phyloP scores from a whole-genome alignment of 768 basidiomycete species.

The Russula foetens region DNA sequence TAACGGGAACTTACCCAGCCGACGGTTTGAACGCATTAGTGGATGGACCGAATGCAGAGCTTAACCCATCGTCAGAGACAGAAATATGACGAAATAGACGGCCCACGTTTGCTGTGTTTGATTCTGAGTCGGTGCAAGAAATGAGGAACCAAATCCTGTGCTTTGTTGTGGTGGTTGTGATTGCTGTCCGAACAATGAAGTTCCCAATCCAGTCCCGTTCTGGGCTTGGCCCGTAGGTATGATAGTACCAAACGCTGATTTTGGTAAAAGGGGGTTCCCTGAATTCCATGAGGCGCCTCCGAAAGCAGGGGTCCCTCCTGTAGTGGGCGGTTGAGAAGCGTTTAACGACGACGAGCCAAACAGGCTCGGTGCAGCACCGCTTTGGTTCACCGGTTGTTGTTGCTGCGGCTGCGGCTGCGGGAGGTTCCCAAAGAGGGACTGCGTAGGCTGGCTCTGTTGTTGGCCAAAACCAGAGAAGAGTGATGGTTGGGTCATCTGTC shows the following conservation, averaged over 20 bases:
- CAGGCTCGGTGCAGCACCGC: not conserved
- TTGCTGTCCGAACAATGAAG: slow-evolving; percentile 15
- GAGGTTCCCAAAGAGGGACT: slow-evolving; percentile 23
- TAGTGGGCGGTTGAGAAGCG: not conserved
- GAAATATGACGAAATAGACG: not conserved
- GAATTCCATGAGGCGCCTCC: slow-evolving; percentile 8
- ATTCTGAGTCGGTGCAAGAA: slow-evolving; percentile 23
- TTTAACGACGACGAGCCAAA: not conserved
- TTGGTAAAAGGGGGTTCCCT: slow-evolving; percentile 15
- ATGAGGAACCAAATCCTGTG: slow-evolving; percentile 4
- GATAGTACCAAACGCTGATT: slow-evolving; percentile 9
- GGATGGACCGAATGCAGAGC: slow-evolving; percentile 32
- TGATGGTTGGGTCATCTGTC: slow-evolving; percentile 12
- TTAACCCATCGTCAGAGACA: not conserved
- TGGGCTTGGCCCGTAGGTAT: not conserved
- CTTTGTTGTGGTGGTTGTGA: slow-evolving; percentile 15
- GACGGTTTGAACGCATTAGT: not conserved
- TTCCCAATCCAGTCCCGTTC: not conserved
- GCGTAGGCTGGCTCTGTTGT: slow-evolving; percentile 25
- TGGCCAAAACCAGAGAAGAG: slow-evolving; percentile 13
- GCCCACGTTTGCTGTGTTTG: slow-evolving; percentile 23
- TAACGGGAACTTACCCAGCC: not conserved
- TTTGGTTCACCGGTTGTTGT: not conserved
- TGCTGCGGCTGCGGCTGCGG: slow-evolving; percentile 18
- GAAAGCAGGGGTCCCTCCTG: not conserved